Evolutionary conservation across 495 filamentous ascomycete genomes (phyloP).

Genomic region (Recurvomyces mirabilis): DNA sequence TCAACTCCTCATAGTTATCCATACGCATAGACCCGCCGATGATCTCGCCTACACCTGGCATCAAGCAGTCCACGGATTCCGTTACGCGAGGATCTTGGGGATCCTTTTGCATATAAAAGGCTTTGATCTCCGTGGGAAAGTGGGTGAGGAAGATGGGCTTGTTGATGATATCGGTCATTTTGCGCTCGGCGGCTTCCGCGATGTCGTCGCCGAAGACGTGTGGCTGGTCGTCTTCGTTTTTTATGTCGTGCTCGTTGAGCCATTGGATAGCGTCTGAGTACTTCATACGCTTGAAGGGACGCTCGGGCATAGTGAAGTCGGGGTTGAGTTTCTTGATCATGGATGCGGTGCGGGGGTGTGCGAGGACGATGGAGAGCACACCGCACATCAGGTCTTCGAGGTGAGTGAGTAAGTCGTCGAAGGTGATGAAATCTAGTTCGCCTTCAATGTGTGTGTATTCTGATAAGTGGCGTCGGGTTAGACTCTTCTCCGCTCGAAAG

Average conservation of each 20-base stretch:
- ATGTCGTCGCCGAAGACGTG: slow-evolving; percentile 96
- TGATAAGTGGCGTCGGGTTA: slow-evolving; percentile 86
- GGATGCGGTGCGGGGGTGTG: slow-evolving; percentile 55
- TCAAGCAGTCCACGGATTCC: slow-evolving; percentile 89
- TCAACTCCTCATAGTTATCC: slow-evolving; percentile 81
- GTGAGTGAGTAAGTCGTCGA: slow-evolving; percentile 83
- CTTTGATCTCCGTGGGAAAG: slow-evolving; percentile 96
- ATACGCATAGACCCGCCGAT: slow-evolving; percentile 97
- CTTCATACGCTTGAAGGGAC: slow-evolving; percentile 90
- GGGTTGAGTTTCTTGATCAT: slow-evolving; percentile 79
- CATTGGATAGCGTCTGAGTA: slow-evolving; percentile 91
- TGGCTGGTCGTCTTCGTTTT: slow-evolving; percentile 80
- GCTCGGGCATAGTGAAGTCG: slow-evolving; percentile 66
- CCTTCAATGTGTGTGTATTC: slow-evolving; percentile 98
- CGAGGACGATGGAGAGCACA: slow-evolving; percentile 66
- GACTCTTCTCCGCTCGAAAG: slow-evolving; percentile 92
- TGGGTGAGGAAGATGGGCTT: slow-evolving; percentile 90
- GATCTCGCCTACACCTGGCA: slow-evolving; percentile 96
- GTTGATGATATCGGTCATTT: slow-evolving; percentile 95
- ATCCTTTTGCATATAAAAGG: slow-evolving; percentile 99
- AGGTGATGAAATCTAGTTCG: slow-evolving; percentile 91
- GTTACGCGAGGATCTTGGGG: slow-evolving; percentile 72
- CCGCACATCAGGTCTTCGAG: slow-evolving; percentile 81
- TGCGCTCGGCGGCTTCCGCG: slow-evolving; percentile 90
- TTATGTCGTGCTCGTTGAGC: slow-evolving; percentile 77